phyloP scores from a whole-genome alignment of 108 stramenopile genomes.

The Pseudonitzschia pungens region DNA sequence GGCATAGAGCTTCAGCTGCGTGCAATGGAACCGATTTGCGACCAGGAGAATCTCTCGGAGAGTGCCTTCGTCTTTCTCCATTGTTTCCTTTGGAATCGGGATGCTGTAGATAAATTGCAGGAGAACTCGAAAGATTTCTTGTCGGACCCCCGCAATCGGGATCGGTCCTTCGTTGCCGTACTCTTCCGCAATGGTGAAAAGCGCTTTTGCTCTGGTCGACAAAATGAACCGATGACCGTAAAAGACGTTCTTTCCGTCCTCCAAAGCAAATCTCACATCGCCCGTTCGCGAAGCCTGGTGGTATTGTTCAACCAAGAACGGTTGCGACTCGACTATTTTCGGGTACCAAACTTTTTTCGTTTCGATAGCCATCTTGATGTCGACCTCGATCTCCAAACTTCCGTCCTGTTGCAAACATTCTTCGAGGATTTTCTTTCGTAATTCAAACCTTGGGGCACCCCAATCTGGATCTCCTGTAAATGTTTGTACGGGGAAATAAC shows the following conservation, averaged over 20 bases:
- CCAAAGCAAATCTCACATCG: background rate
- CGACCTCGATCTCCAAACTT: background rate
- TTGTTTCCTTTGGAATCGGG: background rate
- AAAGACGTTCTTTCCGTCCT: background rate
- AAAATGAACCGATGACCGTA: background rate
- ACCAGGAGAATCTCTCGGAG: background rate
- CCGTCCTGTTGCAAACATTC: background rate
- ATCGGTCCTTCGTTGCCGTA: background rate
- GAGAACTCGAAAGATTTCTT: background rate
- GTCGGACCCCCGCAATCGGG: background rate
- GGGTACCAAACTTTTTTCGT: background rate
- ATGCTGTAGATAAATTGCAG: background rate
- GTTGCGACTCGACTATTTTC: background rate
- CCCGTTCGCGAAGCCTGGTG: background rate
- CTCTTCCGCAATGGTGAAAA: background rate
- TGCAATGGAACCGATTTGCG: conserved; percentile 16
- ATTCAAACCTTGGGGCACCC: background rate
- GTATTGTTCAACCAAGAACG: background rate
- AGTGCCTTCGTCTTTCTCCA: background rate
- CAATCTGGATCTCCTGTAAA: background rate
- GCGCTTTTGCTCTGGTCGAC: background rate
- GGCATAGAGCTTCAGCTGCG: conserved; percentile 5
- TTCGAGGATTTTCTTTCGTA: background rate
- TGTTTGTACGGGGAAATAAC: no score
- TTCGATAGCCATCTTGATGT: conserved; percentile 1